These are phyloP conservation scores for Plectosphaerella plurivora DNA, from an alignment of 2,329 filamentous ascomycete species.

Conservation along the genomic window DNA sequence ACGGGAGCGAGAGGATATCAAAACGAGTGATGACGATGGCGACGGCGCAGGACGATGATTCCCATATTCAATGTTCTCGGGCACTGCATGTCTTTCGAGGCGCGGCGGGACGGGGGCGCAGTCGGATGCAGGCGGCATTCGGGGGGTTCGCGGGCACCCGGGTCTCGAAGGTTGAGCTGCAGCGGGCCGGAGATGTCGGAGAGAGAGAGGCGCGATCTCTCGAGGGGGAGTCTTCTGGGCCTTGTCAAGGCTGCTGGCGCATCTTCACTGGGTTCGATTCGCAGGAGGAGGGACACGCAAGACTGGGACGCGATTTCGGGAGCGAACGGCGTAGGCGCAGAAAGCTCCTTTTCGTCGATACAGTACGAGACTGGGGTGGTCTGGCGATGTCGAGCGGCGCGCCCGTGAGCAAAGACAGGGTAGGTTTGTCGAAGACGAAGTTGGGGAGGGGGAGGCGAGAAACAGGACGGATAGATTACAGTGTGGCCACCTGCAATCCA, in stretches of 20 bases:
- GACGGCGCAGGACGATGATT: conserved; percentile 8
- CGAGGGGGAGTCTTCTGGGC: background rate
- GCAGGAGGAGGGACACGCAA: background rate
- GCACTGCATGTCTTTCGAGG: conserved; percentile 9
- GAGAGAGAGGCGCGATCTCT: background rate
- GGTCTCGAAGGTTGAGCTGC: background rate
- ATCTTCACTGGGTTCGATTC: background rate
- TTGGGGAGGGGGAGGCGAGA: background rate
- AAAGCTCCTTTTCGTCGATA: too few relatives aligned
- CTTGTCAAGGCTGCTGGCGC: background rate
- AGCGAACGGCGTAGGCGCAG: too few relatives aligned
- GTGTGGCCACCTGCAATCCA: background rate
- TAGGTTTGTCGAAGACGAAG: background rate
- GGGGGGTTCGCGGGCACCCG: conserved; percentile 6
- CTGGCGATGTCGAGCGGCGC: too few relatives aligned
- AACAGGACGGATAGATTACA: background rate
- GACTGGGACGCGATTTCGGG: background rate
- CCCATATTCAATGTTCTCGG: conserved; percentile 7
- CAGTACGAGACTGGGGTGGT: too few relatives aligned
- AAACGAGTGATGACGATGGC: conserved; percentile 8
- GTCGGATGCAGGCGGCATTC: conserved; percentile 7
- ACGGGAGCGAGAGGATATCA: conserved; percentile 7
- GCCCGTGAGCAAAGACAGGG: too few relatives aligned
- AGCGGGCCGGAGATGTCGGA: background rate
- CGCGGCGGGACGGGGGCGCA: conserved; percentile 3